Evolutionary conservation across 352 stramenopile species (phyloP).

Genomic region (Globisporangium abappressorium): DNA sequence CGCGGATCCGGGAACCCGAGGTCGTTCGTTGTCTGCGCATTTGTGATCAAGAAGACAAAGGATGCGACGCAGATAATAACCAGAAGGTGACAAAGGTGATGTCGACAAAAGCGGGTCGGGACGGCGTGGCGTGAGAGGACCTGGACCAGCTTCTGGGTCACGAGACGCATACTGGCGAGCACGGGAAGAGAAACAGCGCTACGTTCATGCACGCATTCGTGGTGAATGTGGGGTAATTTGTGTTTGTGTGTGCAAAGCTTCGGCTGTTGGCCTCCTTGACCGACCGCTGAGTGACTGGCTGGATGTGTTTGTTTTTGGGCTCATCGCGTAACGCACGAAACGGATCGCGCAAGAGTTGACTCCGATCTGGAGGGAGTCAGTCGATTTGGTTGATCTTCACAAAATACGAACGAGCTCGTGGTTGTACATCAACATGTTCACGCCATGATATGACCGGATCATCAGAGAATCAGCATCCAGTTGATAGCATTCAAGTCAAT

Average conservation of each 20-base stretch:
- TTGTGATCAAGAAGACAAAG: neutral
- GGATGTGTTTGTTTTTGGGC: too few relatives aligned
- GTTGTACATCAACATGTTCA: neutral
- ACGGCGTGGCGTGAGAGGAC: neutral
- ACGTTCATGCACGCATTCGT: neutral
- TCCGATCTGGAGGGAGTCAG: too few relatives aligned
- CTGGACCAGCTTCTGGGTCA: neutral
- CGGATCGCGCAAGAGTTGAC: too few relatives aligned
- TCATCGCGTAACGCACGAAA: too few relatives aligned
- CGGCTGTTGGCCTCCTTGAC: neutral
- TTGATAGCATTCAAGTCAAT: neutral
- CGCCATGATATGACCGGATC: neutral
- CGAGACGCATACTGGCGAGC: neutral
- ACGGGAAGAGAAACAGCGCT: neutral
- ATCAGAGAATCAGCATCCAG: neutral
- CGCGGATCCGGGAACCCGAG: slow-evolving; percentile 62
- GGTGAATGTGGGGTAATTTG: neutral
- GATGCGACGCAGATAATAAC: neutral
- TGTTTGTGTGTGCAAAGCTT: neutral
- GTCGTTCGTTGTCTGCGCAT: slow-evolving; percentile 52
- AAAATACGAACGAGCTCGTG: neutral
- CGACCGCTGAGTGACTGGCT: neutral
- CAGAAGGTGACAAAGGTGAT: neutral
- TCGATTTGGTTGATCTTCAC: neutral
- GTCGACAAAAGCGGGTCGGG: neutral